Evolutionary conservation across 2,329 filamentous ascomycete genomes (phyloP).

Genomic region (Cryoendolithus antarcticus): DNA sequence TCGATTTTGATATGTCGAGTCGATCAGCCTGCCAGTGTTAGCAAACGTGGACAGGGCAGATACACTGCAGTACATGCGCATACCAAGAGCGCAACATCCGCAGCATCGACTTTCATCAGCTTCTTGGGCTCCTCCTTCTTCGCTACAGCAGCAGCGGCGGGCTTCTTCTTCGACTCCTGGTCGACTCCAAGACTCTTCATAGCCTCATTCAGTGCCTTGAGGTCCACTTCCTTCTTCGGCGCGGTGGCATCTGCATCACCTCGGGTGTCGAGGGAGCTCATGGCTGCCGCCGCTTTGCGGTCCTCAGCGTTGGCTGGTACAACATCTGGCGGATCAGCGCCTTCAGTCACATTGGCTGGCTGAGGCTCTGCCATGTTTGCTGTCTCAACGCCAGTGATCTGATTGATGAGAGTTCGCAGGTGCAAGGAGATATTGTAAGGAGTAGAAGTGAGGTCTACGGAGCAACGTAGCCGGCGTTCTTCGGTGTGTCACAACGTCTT

Average conservation of each 20-base stretch:
- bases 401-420: too few species aligned
- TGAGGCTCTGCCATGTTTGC: constrained; percentile 49
- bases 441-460: too few species aligned
- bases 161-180: constrained; percentile 19
- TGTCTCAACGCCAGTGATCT: too few species aligned
- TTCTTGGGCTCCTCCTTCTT: constrained; percentile 25
- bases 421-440: too few species aligned
- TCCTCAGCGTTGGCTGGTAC: constrained; percentile 55
- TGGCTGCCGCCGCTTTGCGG: constrained; percentile 62
- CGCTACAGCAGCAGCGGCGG: constrained; percentile 7
- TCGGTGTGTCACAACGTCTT: too few species aligned
- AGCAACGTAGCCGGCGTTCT: too few species aligned
- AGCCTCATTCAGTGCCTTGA: constrained; percentile 58
- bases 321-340: constrained; percentile 46
- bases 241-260: constrained; percentile 31
- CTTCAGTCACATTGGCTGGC: constrained; percentile 46
- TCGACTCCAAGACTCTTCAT: constrained; percentile 47
- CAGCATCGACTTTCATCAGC: constrained; percentile 58
- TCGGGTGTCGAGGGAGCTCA: constrained; percentile 51
- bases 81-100: constrained; percentile 59
- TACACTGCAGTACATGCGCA: constrained; percentile 18
- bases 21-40: constrained; percentile 45
- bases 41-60: too few species aligned
- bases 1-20: constrained; percentile 57
- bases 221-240: constrained; percentile 50